Conservation (phyloP, 2,329 filamentous ascomycete species). For the Neopestalotiopsis sp. region DNA sequence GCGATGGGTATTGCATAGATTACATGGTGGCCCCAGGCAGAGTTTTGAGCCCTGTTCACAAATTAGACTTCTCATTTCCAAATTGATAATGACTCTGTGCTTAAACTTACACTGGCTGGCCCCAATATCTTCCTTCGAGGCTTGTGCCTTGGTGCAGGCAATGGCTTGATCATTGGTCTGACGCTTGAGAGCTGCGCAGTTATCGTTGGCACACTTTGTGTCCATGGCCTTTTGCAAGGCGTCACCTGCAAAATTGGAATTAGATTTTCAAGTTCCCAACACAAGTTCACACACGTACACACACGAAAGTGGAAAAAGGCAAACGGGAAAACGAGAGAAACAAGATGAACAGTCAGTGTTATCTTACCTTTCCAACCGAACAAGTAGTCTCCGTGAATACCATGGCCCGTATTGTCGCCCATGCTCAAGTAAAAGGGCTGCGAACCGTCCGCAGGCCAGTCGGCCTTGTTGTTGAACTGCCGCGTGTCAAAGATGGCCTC, state of each 20-base stretch:
- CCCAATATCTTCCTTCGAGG: slow-evolving; percentile 5
- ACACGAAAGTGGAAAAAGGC: no score
- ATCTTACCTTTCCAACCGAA: slow-evolving; percentile 39
- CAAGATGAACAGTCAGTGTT: not conserved
- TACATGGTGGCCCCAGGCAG: slow-evolving; percentile 3
- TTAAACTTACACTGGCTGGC: slow-evolving; percentile 8
- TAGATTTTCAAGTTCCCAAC: not conserved
- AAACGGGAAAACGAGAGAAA: not conserved
- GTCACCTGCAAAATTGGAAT: slow-evolving; percentile 29
- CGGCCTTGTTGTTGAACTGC: slow-evolving; percentile 30
- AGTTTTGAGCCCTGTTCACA: not conserved
- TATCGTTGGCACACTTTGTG: slow-evolving; percentile 38
- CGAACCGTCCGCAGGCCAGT: slow-evolving; percentile 36
- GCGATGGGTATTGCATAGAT: not conserved
- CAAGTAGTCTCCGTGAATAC: slow-evolving; percentile 43
- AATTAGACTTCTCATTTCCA: slow-evolving; percentile 21
- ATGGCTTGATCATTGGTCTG: slow-evolving; percentile 36
- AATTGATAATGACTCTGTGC: not conserved
- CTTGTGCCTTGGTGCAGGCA: slow-evolving; percentile 30
- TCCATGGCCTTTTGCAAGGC: slow-evolving; percentile 41
- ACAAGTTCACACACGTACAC: not conserved
- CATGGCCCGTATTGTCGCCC: slow-evolving; percentile 39
- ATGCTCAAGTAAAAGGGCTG: slow-evolving; percentile 37
- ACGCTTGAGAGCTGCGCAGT: slow-evolving; percentile 34
- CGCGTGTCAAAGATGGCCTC: slow-evolving; percentile 59